Percentiles rank a stretch among this genome's conserved stretches.
These are phyloP conservation scores for Neckera pumila DNA, from an alignment of 225 moss, liverwort and hornwort species.

Conservation along the genomic window DNA sequence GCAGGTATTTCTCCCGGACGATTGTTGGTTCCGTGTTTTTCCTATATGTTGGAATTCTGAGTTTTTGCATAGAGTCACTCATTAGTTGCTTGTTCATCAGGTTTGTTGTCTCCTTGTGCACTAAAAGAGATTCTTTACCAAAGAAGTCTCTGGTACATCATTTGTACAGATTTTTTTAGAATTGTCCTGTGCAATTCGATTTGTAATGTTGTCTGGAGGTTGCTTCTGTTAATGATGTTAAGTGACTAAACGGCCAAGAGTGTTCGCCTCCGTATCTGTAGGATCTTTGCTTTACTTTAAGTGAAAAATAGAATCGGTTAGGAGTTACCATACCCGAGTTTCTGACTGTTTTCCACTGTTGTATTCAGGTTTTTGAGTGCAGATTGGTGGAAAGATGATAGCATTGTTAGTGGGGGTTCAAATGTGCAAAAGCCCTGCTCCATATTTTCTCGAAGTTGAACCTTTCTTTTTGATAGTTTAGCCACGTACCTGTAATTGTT, in stretches of 20 bases:
- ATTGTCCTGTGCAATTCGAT: neutral
- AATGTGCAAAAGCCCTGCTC: slow-evolving; percentile 49
- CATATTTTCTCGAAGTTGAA: slow-evolving; percentile 19
- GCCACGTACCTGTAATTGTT: neutral
- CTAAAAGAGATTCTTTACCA: neutral
- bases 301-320: neutral
- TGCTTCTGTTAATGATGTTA: neutral
- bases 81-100: neutral
- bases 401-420: slow-evolving; percentile 48
- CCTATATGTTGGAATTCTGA: neutral
- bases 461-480: neutral
- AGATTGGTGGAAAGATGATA: slow-evolving; percentile 77
- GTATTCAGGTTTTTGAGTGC: slow-evolving; percentile 48
- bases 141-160: neutral
- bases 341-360: neutral
- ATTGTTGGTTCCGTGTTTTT: neutral
- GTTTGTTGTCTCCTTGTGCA: neutral
- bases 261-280: neutral
- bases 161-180: too few species aligned
- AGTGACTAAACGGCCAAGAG: neutral
- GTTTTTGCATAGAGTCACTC: neutral
- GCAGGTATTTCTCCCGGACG: neutral
- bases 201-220: neutral
- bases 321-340: neutral
- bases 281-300: neutral